Percentiles rank a stretch among this genome's conserved stretches.
These are phyloP conservation scores for Alternaria sp. DNA, from an alignment of 2,329 filamentous ascomycete genomes.

Conservation along the genomic window DNA sequence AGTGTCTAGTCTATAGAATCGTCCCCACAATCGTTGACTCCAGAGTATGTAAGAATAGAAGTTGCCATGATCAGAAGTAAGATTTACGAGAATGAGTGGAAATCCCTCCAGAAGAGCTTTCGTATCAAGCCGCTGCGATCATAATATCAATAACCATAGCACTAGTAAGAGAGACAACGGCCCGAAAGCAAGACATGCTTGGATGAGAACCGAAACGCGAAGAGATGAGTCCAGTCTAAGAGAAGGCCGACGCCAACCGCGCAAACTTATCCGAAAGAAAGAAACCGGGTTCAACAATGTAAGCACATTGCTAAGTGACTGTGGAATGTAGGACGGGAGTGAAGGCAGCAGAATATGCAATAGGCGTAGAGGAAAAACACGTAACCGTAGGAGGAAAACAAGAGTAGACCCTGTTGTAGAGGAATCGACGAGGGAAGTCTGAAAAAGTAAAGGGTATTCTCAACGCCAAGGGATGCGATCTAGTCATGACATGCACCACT, in stretches of 20 bases:
- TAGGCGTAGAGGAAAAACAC: neutral
- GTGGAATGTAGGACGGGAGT: slow-evolving; percentile 9
- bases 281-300: slow-evolving; percentile 4
- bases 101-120: slow-evolving; percentile 11
- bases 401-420: neutral
- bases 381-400: neutral
- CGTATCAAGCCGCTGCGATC: slow-evolving; percentile 18
- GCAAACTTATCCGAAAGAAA: slow-evolving; percentile 17
- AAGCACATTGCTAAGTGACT: slow-evolving; percentile 14
- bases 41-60: slow-evolving; percentile 19
- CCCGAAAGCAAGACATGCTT: slow-evolving; percentile 2
- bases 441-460: slow-evolving; percentile 19
- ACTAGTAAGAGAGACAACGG: slow-evolving; percentile 18
- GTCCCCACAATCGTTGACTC: slow-evolving; percentile 3
- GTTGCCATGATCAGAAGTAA: neutral
- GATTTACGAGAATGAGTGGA: slow-evolving; percentile 18
- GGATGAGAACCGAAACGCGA: slow-evolving; percentile 6
- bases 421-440: slow-evolving; percentile 8
- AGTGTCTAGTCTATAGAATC: slow-evolving; percentile 10
- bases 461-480: slow-evolving; percentile 22
- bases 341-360: slow-evolving; percentile 6
- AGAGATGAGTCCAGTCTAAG: slow-evolving; percentile 5
- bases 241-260: slow-evolving; percentile 20
- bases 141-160: slow-evolving; percentile 21
- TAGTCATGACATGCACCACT: slow-evolving; percentile 11